Evolutionary conservation across 495 filamentous ascomycete genomes (phyloP).

Genomic region (Hypoxylon lienhwacheense): DNA sequence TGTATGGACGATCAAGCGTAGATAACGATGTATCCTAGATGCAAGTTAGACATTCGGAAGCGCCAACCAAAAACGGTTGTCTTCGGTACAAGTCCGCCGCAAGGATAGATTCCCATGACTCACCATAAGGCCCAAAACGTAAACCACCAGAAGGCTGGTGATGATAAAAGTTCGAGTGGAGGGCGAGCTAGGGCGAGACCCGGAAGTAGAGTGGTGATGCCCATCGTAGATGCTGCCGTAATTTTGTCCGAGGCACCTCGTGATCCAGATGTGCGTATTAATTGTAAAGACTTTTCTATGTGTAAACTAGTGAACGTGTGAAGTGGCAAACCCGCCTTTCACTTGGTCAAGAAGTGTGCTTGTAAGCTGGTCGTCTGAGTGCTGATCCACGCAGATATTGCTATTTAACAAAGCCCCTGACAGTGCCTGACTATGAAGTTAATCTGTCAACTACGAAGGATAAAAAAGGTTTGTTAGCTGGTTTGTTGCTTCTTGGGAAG

Average conservation of each 20-base stretch:
- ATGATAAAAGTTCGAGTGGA: conserved; percentile 41
- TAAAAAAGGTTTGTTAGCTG: no score
- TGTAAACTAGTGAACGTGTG: no score
- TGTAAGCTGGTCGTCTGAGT: conserved; percentile 23
- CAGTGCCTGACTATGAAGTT: neutral
- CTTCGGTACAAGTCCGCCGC: neutral
- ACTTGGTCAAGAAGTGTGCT: conserved; percentile 1
- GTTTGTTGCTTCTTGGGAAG: no score
- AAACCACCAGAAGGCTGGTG: conserved; percentile 40
- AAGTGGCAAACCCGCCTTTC: no score
- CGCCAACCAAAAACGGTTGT: conserved; percentile 1
- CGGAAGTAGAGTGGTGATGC: conserved; percentile 40
- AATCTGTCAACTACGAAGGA: conserved; percentile 21
- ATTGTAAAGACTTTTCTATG: no score
- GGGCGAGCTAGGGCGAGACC: conserved; percentile 44
- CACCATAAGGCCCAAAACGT: conserved; percentile 51
- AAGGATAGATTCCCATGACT: conserved; percentile 19
- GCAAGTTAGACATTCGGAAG: conserved; percentile 20
- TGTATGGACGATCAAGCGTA: conserved; percentile 51
- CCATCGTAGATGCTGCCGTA: conserved; percentile 33
- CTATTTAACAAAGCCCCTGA: neutral
- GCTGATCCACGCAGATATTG: conserved; percentile 12
- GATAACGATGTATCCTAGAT: conserved; percentile 52
- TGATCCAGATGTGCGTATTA: conserved; percentile 16
- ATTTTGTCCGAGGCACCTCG: neutral